Conservation (phyloP, 371 early-diverging fungal species). For the Lichtheimia ramosa region DNA sequence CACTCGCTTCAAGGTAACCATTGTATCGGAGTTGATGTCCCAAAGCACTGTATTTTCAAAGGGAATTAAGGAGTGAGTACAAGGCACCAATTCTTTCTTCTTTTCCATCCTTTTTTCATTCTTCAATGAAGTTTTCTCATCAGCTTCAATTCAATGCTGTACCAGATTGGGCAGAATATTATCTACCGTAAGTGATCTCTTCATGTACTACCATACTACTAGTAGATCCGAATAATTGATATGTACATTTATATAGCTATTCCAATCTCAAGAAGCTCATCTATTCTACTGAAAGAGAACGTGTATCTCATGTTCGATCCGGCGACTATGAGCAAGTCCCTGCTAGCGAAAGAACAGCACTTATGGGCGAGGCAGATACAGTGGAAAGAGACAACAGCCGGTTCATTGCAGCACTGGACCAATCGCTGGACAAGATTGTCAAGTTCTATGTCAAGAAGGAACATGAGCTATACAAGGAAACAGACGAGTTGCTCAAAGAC, state of each 20-base stretch:
- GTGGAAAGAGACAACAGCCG: slow-evolving; percentile 50
- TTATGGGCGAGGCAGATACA: slow-evolving; percentile 34
- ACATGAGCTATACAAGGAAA: slow-evolving; percentile 67
- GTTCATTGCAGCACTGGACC: slow-evolving; percentile 73
- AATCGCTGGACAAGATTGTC: slow-evolving; percentile 78
- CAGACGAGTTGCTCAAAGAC: slow-evolving; percentile 52
- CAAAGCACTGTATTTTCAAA: too few relatives aligned
- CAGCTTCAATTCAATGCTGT: slow-evolving; percentile 87
- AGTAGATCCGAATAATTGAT: too few relatives aligned
- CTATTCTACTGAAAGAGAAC: slow-evolving; percentile 86
- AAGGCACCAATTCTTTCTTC: too few relatives aligned
- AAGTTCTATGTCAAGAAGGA: slow-evolving; percentile 85
- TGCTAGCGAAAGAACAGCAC: slow-evolving; percentile 44
- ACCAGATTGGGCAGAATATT: slow-evolving; percentile 89
- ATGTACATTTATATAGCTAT: slow-evolving; percentile 53
- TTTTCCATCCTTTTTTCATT: neutral
- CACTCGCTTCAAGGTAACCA: too few relatives aligned
- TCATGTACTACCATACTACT: too few relatives aligned
- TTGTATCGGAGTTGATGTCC: too few relatives aligned
- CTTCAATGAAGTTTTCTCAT: slow-evolving; percentile 58
- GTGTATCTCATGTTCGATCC: slow-evolving; percentile 39
- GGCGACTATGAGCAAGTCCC: slow-evolving; percentile 29
- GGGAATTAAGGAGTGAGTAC: too few relatives aligned
- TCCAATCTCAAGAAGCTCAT: slow-evolving; percentile 88
- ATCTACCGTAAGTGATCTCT: slow-evolving; percentile 56